phyloP scores from a whole-genome alignment of 1,284 basidiomycete genomes.

The Ceratobasidium papillatum region DNA sequence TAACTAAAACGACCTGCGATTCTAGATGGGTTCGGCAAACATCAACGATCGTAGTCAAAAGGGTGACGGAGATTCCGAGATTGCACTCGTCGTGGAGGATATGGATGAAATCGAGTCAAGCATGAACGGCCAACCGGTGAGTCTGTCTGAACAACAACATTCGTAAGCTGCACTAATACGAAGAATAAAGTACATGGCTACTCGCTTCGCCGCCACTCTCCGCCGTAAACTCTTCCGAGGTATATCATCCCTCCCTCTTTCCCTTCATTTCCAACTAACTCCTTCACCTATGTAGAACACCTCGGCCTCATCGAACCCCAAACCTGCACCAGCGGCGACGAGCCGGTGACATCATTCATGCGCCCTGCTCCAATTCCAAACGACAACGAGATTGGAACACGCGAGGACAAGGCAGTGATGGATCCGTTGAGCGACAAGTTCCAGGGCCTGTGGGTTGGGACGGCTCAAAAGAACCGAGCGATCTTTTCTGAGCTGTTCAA shows the following conservation, averaged over 20 bases:
- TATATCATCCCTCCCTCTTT: conserved; percentile 49
- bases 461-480: conserved; percentile 80
- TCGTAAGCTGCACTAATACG: background rate
- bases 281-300: conserved; percentile 67
- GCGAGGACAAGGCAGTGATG: conserved; percentile 74
- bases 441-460: conserved; percentile 70
- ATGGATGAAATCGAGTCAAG: conserved; percentile 74
- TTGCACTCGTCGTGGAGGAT: conserved; percentile 90
- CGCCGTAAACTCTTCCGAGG: conserved; percentile 80
- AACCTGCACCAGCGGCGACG: conserved; percentile 53
- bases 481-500: conserved; percentile 85
- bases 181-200: conserved; percentile 60
- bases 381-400: conserved; percentile 66
- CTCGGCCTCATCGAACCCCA: conserved; percentile 83
- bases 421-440: conserved; percentile 78
- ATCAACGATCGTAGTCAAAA: conserved; percentile 77
- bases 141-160: conserved; percentile 43
- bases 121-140: conserved; percentile 78
- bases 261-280: background rate
- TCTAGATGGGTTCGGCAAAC: conserved; percentile 86
- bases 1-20: background rate
- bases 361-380: conserved; percentile 75
- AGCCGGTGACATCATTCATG: conserved; percentile 73
- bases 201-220: conserved; percentile 79
- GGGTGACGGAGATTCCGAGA: conserved; percentile 94